Evolutionary conservation across 2,329 filamentous ascomycete genomes (phyloP).

Genomic region (Pyricularia sp.): DNA sequence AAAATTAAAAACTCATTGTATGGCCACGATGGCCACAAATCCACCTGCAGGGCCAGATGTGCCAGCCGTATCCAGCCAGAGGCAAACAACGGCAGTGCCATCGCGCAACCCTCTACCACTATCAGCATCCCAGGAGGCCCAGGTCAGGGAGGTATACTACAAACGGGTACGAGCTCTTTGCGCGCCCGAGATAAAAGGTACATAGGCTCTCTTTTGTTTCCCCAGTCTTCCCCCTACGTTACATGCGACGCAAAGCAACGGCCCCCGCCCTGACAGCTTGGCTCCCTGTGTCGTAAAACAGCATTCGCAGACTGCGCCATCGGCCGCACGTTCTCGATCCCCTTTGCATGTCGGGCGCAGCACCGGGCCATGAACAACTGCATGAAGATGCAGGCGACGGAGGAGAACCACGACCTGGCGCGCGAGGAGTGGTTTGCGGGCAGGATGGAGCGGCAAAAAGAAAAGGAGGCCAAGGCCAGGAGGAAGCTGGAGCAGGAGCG

Average conservation of each 20-base stretch:
- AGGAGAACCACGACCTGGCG: conserved; percentile 76
- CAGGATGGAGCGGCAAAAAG: conserved; percentile 58
- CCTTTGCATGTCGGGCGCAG: conserved; percentile 74
- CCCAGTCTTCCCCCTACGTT: neutral
- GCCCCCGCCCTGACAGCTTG: neutral
- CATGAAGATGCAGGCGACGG: conserved; percentile 81
- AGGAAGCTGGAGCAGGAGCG: conserved; percentile 54
- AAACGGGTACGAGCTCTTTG: conserved; percentile 69
- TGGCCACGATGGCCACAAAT: conserved; percentile 31
- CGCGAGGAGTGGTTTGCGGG: conserved; percentile 88
- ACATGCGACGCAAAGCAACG: neutral
- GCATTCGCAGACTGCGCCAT: conserved; percentile 88
- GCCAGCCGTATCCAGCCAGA: conserved; percentile 6
- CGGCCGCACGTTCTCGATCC: conserved; percentile 76
- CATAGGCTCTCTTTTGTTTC: conserved; percentile 9
- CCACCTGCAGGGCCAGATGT: conserved; percentile 25
- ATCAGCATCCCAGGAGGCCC: conserved; percentile 70
- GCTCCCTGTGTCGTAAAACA: conserved; percentile 23
- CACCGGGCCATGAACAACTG: conserved; percentile 86
- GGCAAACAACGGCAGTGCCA: conserved; percentile 34
- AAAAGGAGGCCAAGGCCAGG: conserved; percentile 54
- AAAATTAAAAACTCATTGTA: too few relatives aligned
- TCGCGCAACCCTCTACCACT: conserved; percentile 75
- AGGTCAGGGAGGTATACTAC: conserved; percentile 74
- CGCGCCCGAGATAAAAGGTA: conserved; percentile 69